phyloP scores from a whole-genome alignment of 768 basidiomycete genomes.

The Podaxis sp. region DNA sequence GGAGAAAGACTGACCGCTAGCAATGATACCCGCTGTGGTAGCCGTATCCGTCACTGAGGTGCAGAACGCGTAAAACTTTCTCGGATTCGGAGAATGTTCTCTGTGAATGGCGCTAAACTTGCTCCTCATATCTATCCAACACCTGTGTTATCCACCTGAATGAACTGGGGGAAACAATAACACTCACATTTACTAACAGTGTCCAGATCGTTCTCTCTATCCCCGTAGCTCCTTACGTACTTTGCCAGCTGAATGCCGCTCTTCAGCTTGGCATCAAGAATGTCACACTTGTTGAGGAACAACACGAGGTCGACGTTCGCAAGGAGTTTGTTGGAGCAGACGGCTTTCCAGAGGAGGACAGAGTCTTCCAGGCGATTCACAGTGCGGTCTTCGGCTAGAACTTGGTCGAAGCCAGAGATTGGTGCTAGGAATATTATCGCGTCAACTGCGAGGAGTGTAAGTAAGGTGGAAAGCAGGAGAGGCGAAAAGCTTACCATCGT shows the following conservation, averaged over 20 bases:
- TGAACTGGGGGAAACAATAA: not conserved
- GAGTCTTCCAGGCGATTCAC: slow-evolving; percentile 76
- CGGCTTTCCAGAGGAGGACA: slow-evolving; percentile 84
- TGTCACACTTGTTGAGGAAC: slow-evolving; percentile 88
- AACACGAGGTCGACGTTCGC: slow-evolving; percentile 77
- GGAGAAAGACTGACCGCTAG: slow-evolving; percentile 50
- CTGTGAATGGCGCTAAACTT: slow-evolving; percentile 76
- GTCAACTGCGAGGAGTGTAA: slow-evolving; percentile 36
- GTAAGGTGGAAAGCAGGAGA: not conserved
- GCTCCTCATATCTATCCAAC: slow-evolving; percentile 50
- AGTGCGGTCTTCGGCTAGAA: slow-evolving; percentile 55
- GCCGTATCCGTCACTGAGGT: slow-evolving; percentile 74
- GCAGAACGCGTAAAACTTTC: slow-evolving; percentile 76
- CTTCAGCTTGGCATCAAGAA: slow-evolving; percentile 65
- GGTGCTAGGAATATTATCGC: slow-evolving; percentile 78
- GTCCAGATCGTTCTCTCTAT: slow-evolving; percentile 66
- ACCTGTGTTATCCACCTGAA: not conserved
- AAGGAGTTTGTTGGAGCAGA: slow-evolving; percentile 79
- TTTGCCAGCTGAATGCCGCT: slow-evolving; percentile 56
- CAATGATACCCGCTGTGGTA: slow-evolving; percentile 73
- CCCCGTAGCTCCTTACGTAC: slow-evolving; percentile 72
- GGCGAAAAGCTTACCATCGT: slow-evolving; percentile 37
- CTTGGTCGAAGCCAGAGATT: slow-evolving; percentile 70
- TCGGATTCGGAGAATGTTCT: slow-evolving; percentile 67
- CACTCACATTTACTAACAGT: slow-evolving; percentile 66